Evolutionary conservation across 1,284 basidiomycete species (phyloP).

Genomic region (Anthracocystis panici-leucophaei): DNA sequence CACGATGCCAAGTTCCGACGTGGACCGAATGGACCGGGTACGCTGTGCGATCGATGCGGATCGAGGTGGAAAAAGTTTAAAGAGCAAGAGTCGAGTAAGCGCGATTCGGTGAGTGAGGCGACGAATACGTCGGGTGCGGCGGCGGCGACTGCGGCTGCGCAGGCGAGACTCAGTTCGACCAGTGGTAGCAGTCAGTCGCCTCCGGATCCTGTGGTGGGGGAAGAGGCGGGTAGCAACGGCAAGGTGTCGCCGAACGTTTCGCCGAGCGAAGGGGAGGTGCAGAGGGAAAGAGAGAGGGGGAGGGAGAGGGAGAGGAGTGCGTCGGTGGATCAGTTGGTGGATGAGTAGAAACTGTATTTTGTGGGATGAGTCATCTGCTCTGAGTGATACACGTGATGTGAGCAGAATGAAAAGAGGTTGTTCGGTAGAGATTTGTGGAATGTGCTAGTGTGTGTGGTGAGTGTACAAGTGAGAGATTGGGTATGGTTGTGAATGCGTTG

Average conservation of each 20-base stretch:
- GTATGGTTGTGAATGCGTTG: no score
- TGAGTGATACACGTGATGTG: not conserved
- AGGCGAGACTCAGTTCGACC: constrained; percentile 29
- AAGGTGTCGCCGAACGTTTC: not conserved
- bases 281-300: constrained; percentile 16
- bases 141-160: constrained; percentile 4
- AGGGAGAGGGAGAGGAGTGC: constrained; percentile 32
- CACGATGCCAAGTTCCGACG: constrained; percentile 56
- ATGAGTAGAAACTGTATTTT: constrained; percentile 12
- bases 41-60: constrained; percentile 56
- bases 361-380: not conserved
- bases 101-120: constrained; percentile 9
- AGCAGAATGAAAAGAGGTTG: no score
- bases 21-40: constrained; percentile 49
- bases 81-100: constrained; percentile 34
- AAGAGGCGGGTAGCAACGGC: constrained; percentile 3
- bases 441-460: no score
- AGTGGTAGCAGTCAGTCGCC: constrained; percentile 34
- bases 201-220: constrained; percentile 8
- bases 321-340: constrained; percentile 35
- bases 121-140: not conserved
- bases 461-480: no score
- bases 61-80: constrained; percentile 52
- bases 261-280: constrained; percentile 2
- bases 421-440: no score